Evolutionary conservation across 176 grass and related monocot species (phyloP), one percentile per base, ranked within the genome.

Genomic region (Oryza punctata): DNA sequence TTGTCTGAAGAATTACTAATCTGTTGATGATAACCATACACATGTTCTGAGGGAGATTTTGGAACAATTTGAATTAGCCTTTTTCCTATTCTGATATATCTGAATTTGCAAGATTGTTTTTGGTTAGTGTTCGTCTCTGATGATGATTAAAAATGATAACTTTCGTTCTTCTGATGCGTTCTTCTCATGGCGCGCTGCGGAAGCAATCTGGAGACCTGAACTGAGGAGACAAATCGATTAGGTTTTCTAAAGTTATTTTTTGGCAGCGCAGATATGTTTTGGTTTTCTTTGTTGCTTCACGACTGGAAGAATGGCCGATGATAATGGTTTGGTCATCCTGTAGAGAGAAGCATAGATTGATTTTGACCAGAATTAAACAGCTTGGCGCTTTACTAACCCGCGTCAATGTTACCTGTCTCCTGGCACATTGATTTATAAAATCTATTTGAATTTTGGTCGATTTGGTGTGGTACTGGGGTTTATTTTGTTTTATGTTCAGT

Each of bases 321-420:
- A 5, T 68, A 13, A 2, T 3, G 6, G 64, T 76, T 50, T 59
- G 30, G 63, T 41, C 72, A 68, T 29, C 54, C 63, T 84, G 82
- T 84, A 76, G 72, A 84, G 82, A 29, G 82, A 77, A 84, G 82
- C 82, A 84, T 84, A 84, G 63, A 84, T 69, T 15, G 30, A 76
- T 57, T 65, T 15, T 57, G 41, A 23, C 63, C 82, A 84, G 63
- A 84, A 84, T 84, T 84, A 84, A 84, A 84, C 82, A 76, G 72
- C 82, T 76, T 84, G 82, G 76, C 54, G 82, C 72, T 68, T 33
- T 0, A 61, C 13, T 76, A 68, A 23, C 0, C 63, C 54, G 82
- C 82, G 67, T 84, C 70, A 24, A 10, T 84, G 82, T 84, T 84
- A 84, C 82, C 82, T 84, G 82, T 84, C 82, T 84, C 82, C 82